Evolutionary conservation across 495 filamentous ascomycete genomes (phyloP).

Genomic region (Pyronema domesticum): DNA sequence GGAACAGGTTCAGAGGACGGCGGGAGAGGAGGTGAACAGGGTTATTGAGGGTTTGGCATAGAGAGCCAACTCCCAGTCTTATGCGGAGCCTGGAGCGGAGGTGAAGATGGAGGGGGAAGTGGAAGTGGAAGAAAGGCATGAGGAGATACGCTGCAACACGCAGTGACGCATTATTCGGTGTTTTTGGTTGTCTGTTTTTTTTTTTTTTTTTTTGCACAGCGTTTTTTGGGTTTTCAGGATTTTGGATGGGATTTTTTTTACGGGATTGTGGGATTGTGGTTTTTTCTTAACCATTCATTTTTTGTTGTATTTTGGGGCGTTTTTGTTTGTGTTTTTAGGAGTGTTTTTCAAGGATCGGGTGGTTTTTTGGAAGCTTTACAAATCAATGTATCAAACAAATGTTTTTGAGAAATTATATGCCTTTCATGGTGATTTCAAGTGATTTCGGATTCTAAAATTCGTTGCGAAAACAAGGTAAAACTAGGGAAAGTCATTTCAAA

Average conservation of each 20-base stretch:
- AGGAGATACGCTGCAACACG: constrained; percentile 1
- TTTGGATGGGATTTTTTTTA: constrained; percentile 2
- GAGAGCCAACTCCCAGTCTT: not conserved
- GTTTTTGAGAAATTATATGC: too few species aligned
- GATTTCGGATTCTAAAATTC: too few species aligned
- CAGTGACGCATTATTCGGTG: constrained; percentile 1
- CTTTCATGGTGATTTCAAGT: too few species aligned
- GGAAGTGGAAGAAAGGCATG: too few species aligned
- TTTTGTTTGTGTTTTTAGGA: not conserved
- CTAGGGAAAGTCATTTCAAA: too few species aligned
- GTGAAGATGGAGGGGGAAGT: too few species aligned
- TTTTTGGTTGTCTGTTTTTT: constrained; percentile 5
- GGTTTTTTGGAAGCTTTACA: not conserved
- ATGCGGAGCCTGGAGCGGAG: too few species aligned
- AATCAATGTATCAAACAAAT: not conserved
- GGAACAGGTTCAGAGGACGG: constrained; percentile 48
- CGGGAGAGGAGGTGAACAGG: constrained; percentile 37
- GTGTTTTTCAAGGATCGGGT: not conserved
- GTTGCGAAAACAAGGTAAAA: too few species aligned
- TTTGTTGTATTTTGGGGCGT: constrained; percentile 11
- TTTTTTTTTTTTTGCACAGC: constrained; percentile 4
- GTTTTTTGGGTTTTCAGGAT: not conserved
- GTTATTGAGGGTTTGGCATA: constrained; percentile 16
- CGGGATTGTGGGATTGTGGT: constrained; percentile 11
- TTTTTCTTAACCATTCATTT: constrained; percentile 15